These are phyloP conservation scores for Penicillium olsonii DNA, from an alignment of 2,329 filamentous ascomycete genomes.

Conservation along the genomic window DNA sequence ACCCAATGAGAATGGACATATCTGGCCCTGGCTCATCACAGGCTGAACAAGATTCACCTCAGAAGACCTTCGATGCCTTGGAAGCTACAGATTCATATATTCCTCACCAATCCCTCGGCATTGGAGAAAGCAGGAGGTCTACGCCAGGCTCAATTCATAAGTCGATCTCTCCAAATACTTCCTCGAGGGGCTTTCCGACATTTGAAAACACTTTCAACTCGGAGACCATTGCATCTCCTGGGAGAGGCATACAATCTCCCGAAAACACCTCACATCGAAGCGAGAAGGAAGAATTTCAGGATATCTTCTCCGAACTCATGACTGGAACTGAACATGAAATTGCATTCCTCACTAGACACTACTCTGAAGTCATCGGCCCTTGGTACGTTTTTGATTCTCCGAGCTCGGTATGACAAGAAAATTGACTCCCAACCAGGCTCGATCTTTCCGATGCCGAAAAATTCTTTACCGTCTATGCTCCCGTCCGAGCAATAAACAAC, in stretches of 20 bases:
- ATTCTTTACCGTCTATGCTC: constrained; percentile 41
- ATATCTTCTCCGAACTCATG: constrained; percentile 39
- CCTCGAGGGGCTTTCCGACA: constrained; percentile 1
- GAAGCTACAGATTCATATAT: neutral
- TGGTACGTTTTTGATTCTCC: constrained; percentile 26
- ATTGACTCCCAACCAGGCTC: constrained; percentile 29
- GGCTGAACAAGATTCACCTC: neutral
- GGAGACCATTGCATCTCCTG: neutral
- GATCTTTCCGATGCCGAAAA: constrained; percentile 43
- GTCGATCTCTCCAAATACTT: constrained; percentile 13
- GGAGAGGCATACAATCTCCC: constrained; percentile 8
- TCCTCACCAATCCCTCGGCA: neutral
- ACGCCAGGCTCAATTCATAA: constrained; percentile 5
- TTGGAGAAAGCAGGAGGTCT: neutral
- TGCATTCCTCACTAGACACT: constrained; percentile 41
- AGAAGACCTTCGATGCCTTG: neutral
- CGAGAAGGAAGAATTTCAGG: constrained; percentile 35
- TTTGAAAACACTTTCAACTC: constrained; percentile 4
- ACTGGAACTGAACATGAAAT: constrained; percentile 42
- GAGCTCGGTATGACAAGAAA: neutral
- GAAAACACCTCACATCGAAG: constrained; percentile 23
- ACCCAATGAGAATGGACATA: constrained; percentile 1
- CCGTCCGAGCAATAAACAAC: constrained; percentile 39
- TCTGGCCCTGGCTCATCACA: neutral
- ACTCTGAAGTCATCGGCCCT: constrained; percentile 36